These are phyloP conservation scores for Nemania sp. DNA, from an alignment of 2,329 filamentous ascomycete species.

Conservation along the genomic window DNA sequence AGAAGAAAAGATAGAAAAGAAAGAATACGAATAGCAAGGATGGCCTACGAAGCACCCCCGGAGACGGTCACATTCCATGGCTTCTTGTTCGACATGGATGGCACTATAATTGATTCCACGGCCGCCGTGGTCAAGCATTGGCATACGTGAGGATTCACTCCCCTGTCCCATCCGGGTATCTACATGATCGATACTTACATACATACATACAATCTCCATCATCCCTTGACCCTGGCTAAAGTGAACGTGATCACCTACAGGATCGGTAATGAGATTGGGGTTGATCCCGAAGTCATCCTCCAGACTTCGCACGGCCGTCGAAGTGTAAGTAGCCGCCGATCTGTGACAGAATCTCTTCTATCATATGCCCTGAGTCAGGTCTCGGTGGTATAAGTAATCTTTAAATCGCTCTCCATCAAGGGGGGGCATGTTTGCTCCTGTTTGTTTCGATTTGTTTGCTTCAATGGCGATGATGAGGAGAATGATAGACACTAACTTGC, in stretches of 20 bases:
- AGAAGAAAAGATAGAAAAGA: not conserved
- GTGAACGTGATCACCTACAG: slow-evolving; percentile 55
- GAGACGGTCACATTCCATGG: slow-evolving; percentile 64
- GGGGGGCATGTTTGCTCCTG: not conserved
- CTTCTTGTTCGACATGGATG: slow-evolving; percentile 81
- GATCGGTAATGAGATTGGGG: slow-evolving; percentile 84
- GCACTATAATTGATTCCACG: slow-evolving; percentile 86
- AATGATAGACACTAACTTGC: slow-evolving; percentile 13
- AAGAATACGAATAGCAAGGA: slow-evolving; percentile 33
- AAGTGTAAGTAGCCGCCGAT: slow-evolving; percentile 55
- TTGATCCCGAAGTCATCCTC: slow-evolving; percentile 86
- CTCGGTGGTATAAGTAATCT: slow-evolving; percentile 19
- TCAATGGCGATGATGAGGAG: slow-evolving; percentile 6
- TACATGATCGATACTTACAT: not conserved
- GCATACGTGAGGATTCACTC: slow-evolving; percentile 65
- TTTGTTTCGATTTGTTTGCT: not conserved
- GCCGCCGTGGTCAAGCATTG: slow-evolving; percentile 82
- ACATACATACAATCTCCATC: no score
- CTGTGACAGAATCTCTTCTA: slow-evolving; percentile 1
- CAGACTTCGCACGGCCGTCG: slow-evolving; percentile 91
- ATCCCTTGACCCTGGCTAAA: slow-evolving; percentile 20
- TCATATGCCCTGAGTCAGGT: slow-evolving; percentile 7
- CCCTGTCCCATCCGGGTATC: slow-evolving; percentile 20
- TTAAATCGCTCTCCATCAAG: slow-evolving; percentile 6
- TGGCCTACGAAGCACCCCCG: slow-evolving; percentile 58